These are phyloP conservation scores for Ilex aquifolium DNA, from an alignment of 257 asterid species.

Conservation along the genomic window DNA sequence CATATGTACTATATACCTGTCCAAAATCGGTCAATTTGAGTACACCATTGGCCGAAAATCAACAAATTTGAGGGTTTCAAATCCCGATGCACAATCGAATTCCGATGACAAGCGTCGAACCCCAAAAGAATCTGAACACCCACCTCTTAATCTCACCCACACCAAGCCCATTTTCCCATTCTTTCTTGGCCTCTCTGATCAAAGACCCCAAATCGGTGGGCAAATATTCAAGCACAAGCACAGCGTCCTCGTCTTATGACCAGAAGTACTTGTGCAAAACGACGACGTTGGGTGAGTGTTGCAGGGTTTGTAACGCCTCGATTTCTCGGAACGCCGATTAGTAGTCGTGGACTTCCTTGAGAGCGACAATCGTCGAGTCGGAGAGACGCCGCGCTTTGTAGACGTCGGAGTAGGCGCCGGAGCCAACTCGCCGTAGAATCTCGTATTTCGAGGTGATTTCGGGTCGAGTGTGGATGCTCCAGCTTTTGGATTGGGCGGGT, in stretches of 20 bases:
- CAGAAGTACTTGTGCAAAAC: slow-evolving; percentile 72
- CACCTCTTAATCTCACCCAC: slow-evolving; percentile 69
- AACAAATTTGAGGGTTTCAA: slow-evolving; percentile 85
- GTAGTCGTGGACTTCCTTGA: slow-evolving; percentile 87
- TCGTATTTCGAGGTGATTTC: slow-evolving; percentile 70
- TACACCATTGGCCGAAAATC: slow-evolving; percentile 69
- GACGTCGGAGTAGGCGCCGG: slow-evolving; percentile 96
- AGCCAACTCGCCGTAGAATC: slow-evolving; percentile 69
- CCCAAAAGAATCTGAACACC: slow-evolving; percentile 78
- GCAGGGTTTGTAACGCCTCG: slow-evolving; percentile 70
- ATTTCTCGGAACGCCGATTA: slow-evolving; percentile 77
- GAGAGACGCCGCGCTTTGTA: slow-evolving; percentile 72
- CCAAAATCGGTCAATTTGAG: slow-evolving; percentile 95
- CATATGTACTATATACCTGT: slow-evolving; percentile 40
- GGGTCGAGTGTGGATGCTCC: slow-evolving; percentile 91
- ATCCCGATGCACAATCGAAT: slow-evolving; percentile 81
- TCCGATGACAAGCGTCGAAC: slow-evolving; percentile 69
- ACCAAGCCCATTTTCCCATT: slow-evolving; percentile 57
- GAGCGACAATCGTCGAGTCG: slow-evolving; percentile 67
- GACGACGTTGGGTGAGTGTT: slow-evolving; percentile 62
- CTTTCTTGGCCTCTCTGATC: slow-evolving; percentile 52
- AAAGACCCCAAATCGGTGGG: slow-evolving; percentile 68
- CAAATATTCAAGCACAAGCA: slow-evolving; percentile 80
- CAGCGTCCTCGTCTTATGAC: slow-evolving; percentile 87
- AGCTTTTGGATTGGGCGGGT: slow-evolving; percentile 48